Evolutionary conservation across 2,329 filamentous ascomycete genomes (phyloP), one percentile per base, ranked within the genome.

Genomic region (Xylaria hypoxylon): DNA sequence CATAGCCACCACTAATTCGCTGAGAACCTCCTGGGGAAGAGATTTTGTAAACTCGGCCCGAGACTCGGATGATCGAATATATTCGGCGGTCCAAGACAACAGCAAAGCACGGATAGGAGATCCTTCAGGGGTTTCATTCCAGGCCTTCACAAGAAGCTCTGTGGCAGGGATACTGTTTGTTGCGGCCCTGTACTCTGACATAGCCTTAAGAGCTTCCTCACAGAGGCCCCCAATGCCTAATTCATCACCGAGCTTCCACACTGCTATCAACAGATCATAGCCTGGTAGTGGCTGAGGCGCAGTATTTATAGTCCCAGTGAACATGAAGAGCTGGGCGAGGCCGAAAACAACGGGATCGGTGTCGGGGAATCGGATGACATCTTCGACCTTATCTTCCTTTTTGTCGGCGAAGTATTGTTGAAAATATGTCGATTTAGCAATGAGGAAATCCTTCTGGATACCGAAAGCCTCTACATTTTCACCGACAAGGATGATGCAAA

Each of bases 1-100:
- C 86, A 90, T 89, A 13, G 85, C 80, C 2, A 90, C 83, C 0
- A 90, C 87, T 5, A 90, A 81, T 75, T 89, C 87, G 68, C 86
- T 88, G 6, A 90, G 78, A 1, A 90, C 85, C 70, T 89, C 86
- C 68, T 89, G 85, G 0, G 88, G 87, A 2, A 90, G 80, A 0
- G 86, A 86, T 71, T 85, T 85, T 48, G 85, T 87, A 72, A 89
- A 89, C 66, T 87, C 85, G 8, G 84, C 80, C 19, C 86, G 81
- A 1, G 82, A 81, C 24, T 87, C 83, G 3, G 86, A 87, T 0
- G 85, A 85, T 47, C 85, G 80, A 79, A 89, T 87, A 71, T 89
- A 89, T 75, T 90, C 87, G 28, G 86, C 87, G 1, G 87, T 85
- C 88, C 88, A 90, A 11, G 81, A 83, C 2, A 89, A 78, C 15